Evolutionary conservation across 2,329 filamentous ascomycete genomes (phyloP), one percentile per base, ranked within the genome.

Genomic region (Penicillium sp.): DNA sequence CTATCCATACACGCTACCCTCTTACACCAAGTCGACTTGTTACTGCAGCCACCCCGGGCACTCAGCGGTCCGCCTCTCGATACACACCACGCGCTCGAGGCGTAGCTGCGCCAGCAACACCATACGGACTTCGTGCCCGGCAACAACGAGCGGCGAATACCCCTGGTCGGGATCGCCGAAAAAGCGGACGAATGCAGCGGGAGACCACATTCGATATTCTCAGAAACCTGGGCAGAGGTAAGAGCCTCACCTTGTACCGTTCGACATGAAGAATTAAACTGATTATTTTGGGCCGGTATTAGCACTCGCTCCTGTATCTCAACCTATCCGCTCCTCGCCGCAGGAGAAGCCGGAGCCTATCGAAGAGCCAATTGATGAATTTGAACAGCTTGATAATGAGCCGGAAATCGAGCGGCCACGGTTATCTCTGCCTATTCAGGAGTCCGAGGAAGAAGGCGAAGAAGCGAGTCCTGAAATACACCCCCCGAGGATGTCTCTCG

Each of bases 191-290:
- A 35, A 62, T 80, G 54, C 78, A 82, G 64, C 72, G 82, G 41
- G 82, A 84, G 67, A 84, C 83, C 7, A 82, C 82, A 5, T 79
- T 84, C 62, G 81, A 84, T 65, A 77, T 82, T 27, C 67, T 85
- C 52, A 75, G 78, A 48, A 80, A 82, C 53, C 69, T 85, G 9
- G 82, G 82, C 52, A 81, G 75, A 76, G 75, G 81, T 80, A 73
- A 40, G 69, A 50, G 31, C 7, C 17, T 41, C 3, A 7, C 17
- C 27, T 6, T 2, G 6, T 25, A 27, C 9, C 19, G 4, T 46
- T 13, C 2, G 21, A n/a, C 8, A 42, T 35, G 19, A 40, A 21
- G 15, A 45, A 56, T 40, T 38, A 47, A 23, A 25, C 47, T 54
- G 10, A 57, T n/a, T 23, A 15, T 21, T 51, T 43, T 2, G 21